phyloP scores from a whole-genome alignment of 2,329 filamentous ascomycete genomes.

The Fusarium heterosporum region DNA sequence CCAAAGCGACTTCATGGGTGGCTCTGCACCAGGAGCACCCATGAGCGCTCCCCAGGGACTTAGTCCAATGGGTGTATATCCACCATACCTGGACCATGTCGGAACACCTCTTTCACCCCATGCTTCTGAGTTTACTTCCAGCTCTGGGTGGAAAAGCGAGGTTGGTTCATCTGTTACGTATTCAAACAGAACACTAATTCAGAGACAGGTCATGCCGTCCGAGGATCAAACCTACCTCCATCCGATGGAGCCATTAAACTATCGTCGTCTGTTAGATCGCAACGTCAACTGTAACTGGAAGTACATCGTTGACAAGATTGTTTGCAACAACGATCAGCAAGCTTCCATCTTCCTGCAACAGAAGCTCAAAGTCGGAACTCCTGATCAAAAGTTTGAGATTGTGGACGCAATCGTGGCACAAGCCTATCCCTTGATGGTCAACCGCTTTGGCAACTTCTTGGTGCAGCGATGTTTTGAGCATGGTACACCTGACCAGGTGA shows the following conservation, averaged over 20 bases:
- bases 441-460: conserved; percentile 98
- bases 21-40: conserved; percentile 50
- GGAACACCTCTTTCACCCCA: conserved; percentile 78
- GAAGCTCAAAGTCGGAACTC: conserved; percentile 96
- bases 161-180: conserved; percentile 50
- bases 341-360: conserved; percentile 99
- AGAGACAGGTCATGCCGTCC: conserved; percentile 57
- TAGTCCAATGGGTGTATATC: conserved; percentile 54
- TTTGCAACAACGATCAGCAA: conserved; percentile 99
- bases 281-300: conserved; percentile 99
- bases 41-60: conserved; percentile 52
- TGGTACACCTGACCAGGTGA: conserved; percentile 91
- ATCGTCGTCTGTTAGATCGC: conserved; percentile 92
- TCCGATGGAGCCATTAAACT: conserved; percentile 93
- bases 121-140: conserved; percentile 78
- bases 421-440: conserved; percentile 96
- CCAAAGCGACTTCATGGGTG: conserved; percentile 54
- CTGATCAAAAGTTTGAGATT: conserved; percentile 96
- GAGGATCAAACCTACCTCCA: conserved; percentile 83
- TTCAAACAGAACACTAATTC: conserved; percentile 25
- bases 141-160: conserved; percentile 67
- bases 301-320: conserved; percentile 99
- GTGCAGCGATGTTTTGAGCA: conserved; percentile 99
- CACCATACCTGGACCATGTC: conserved; percentile 65
- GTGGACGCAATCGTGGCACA: conserved; percentile 96